phyloP scores from a whole-genome alignment of 2,329 filamentous ascomycete species.

The Penicillium rolfsii region DNA sequence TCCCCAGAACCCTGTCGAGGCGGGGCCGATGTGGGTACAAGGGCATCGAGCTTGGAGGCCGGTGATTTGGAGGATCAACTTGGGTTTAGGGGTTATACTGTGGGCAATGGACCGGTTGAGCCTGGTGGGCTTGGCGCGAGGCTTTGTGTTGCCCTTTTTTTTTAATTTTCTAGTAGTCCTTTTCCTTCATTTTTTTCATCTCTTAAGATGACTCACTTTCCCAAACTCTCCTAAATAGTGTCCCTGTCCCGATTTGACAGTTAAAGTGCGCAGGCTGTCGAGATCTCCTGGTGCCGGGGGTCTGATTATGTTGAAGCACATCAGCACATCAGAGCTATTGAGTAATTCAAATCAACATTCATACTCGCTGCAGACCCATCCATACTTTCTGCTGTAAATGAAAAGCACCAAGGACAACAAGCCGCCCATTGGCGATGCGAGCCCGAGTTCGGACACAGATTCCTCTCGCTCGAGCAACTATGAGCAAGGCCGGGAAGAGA shows the following conservation, averaged over 20 bases:
- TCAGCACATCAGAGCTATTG: neutral
- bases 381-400: neutral
- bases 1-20: neutral
- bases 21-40: conserved; percentile 5
- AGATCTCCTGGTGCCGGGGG: neutral
- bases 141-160: neutral
- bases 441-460: conserved; percentile 34
- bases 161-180: neutral
- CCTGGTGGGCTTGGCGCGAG: neutral
- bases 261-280: neutral
- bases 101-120: neutral
- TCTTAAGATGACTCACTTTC: neutral
- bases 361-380: neutral
- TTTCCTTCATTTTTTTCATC: neutral
- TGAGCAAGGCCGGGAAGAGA: conserved; percentile 36
- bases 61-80: neutral
- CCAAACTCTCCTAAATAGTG: neutral
- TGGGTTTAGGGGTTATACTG: conserved; percentile 9
- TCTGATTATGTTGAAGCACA: neutral
- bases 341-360: neutral
- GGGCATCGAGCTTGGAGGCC: neutral
- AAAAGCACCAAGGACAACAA: conserved; percentile 28
- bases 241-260: neutral
- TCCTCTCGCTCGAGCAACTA: conserved; percentile 32
- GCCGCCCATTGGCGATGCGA: conserved; percentile 16